Conservation (phyloP, 306 rosid genomes). For the Malus fusca region DNA sequence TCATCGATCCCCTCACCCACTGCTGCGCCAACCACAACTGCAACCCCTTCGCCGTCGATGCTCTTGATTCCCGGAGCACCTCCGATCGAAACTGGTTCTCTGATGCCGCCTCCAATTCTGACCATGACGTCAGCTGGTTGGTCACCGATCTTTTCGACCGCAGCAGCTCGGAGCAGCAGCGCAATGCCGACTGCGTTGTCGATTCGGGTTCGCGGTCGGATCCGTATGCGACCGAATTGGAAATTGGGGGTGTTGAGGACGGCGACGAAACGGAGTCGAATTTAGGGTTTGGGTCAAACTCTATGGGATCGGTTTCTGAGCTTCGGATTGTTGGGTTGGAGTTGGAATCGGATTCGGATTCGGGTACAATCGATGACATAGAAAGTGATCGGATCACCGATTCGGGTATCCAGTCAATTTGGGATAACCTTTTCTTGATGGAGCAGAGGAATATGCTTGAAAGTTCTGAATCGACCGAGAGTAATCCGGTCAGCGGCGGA, state of each 20-base stretch:
- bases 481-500: slow-evolving; percentile 32
- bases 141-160: slow-evolving; percentile 69
- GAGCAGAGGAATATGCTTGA: slow-evolving; percentile 50
- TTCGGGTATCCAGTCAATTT: slow-evolving; percentile 37
- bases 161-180: slow-evolving; percentile 20
- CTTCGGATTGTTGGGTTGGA: slow-evolving; percentile 57
- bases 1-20: slow-evolving; percentile 3
- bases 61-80: slow-evolving; percentile 24
- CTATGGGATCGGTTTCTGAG: slow-evolving; percentile 22
- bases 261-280: slow-evolving; percentile 14
- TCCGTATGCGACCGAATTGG: slow-evolving; percentile 26
- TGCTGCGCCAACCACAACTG: slow-evolving; percentile 24
- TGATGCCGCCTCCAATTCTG: slow-evolving; percentile 54
- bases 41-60: slow-evolving; percentile 32
- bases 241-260: slow-evolving; percentile 25
- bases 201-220: slow-evolving; percentile 26
- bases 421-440: slow-evolving; percentile 55
- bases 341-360: slow-evolving; percentile 58
- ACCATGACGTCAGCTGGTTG: slow-evolving; percentile 48
- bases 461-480: slow-evolving; percentile 59
- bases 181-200: neutral
- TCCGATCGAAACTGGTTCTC: slow-evolving; percentile 33
- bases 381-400: slow-evolving; percentile 39
- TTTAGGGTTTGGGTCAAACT: slow-evolving; percentile 24
- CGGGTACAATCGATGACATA: slow-evolving; percentile 14